Evolutionary conservation across 2,329 filamentous ascomycete genomes (phyloP), one percentile per base, ranked within the genome.

Genomic region (Orbilia quercus): DNA sequence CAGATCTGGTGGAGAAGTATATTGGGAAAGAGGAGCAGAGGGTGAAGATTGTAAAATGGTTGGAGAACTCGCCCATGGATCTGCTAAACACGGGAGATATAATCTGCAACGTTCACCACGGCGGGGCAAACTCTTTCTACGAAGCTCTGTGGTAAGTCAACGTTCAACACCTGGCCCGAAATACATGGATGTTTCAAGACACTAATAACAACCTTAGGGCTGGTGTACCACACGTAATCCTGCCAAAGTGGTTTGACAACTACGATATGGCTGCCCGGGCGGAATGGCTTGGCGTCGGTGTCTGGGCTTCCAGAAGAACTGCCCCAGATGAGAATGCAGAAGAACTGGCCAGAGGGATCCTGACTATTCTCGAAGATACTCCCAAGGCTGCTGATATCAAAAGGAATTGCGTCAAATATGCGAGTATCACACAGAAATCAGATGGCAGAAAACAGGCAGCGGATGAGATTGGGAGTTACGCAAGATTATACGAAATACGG

Each of bases 61-160:
- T 74, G 14, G 67, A 69, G 20, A 69, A 67, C 14, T 69, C 67
- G 20, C 59, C 66, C 12, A 75, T 75, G 66, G 67, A 65, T 36
- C 18, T 82, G 2, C 75, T 85, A 4, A 75, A 80, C 25, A 80
- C 79, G 1, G 81, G 81, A 0, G 75, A 80, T 14, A 76, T 85
- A 3, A 77, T 79, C 1, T 82, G 81, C 23, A 80, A 82, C 7
- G 78, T 84, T 1, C 81, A 84, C 57, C 83, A 85, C 65, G 83
- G 83, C 6, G 83, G 83, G 2, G 82, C 83, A 0, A 84, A 82
- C 63, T 83, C 82, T 0, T 82, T 80, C 75, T 77, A 80, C 34
- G 81, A 82, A 62, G 80, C 81, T 0, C 48, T 81, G 7, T 76
- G 77, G 81, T 81, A 76, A 75, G 80, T 78, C 4, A 2, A 22